Conservation (phyloP, 2,329 filamentous ascomycete species). For the Pezicula radicicola region DNA sequence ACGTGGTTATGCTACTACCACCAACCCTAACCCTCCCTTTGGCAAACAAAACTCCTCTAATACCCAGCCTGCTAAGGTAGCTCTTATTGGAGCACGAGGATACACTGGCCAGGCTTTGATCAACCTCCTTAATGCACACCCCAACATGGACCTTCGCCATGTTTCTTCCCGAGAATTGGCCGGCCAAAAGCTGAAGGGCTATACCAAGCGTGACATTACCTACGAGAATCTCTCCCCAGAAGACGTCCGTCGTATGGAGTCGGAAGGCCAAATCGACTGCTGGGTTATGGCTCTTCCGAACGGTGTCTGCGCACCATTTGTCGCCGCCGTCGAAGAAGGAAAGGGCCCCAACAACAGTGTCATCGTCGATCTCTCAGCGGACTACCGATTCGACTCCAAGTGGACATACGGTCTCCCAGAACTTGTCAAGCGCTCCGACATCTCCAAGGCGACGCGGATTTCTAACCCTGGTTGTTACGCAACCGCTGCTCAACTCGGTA, state of each 20-base stretch:
- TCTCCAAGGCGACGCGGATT: slow-evolving; percentile 78
- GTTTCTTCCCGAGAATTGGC: slow-evolving; percentile 91
- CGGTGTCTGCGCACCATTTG: slow-evolving; percentile 88
- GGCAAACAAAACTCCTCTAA: slow-evolving; percentile 87
- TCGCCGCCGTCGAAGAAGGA: slow-evolving; percentile 79
- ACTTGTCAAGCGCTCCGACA: slow-evolving; percentile 71
- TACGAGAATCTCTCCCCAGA: slow-evolving; percentile 90
- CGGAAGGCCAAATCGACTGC: slow-evolving; percentile 82
- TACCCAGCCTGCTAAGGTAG: slow-evolving; percentile 73
- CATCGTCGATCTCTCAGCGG: slow-evolving; percentile 92
- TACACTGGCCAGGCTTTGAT: slow-evolving; percentile 94
- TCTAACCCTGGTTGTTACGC: slow-evolving; percentile 95
- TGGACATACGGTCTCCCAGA: slow-evolving; percentile 95
- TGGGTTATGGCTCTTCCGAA: slow-evolving; percentile 99
- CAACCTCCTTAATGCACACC: slow-evolving; percentile 81
- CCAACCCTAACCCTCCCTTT: slow-evolving; percentile 86
- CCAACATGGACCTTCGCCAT: slow-evolving; percentile 83
- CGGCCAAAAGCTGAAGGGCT: slow-evolving; percentile 83
- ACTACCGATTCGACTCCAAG: slow-evolving; percentile 82
- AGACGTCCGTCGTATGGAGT: slow-evolving; percentile 81
- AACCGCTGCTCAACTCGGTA: slow-evolving; percentile 86
- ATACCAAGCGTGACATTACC: slow-evolving; percentile 84
- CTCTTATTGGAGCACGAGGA: slow-evolving; percentile 85
- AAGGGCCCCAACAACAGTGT: slow-evolving; percentile 62
- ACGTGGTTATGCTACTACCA: slow-evolving; percentile 59